Conservation (phyloP, 2,329 filamentous ascomycete genomes). For the Camillea tinctor region DNA sequence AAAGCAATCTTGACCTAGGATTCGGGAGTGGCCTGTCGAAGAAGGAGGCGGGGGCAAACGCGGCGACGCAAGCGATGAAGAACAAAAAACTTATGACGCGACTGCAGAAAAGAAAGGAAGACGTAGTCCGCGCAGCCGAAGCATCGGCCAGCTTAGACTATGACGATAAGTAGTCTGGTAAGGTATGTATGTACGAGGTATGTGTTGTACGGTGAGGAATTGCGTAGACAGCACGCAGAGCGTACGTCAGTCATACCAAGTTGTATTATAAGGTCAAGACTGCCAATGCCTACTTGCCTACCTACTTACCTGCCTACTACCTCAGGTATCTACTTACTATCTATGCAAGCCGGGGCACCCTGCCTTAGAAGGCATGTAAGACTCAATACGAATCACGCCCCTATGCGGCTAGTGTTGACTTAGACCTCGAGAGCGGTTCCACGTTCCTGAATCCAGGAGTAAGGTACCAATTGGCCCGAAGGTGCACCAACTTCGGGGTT, state of each 20-base stretch:
- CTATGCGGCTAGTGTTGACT: background rate
- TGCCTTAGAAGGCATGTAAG: background rate
- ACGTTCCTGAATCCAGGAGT: background rate
- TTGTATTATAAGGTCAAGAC: too few relatives aligned
- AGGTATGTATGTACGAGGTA: background rate
- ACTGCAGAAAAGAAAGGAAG: slow-evolving; percentile 48
- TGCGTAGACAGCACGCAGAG: background rate
- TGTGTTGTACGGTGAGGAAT: background rate
- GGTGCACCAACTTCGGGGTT: background rate
- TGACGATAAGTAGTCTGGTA: background rate
- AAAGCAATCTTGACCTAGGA: slow-evolving; percentile 60
- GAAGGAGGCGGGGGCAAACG: slow-evolving; percentile 66
- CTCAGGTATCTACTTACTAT: background rate
- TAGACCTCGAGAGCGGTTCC: background rate
- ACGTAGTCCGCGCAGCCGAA: slow-evolving; percentile 36
- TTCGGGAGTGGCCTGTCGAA: slow-evolving; percentile 64
- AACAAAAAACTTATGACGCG: slow-evolving; percentile 63
- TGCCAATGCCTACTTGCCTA: too few relatives aligned
- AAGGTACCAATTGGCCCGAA: background rate
- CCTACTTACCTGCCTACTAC: too few relatives aligned
- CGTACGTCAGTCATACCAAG: too few relatives aligned
- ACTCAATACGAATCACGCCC: background rate
- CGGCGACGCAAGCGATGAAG: slow-evolving; percentile 61
- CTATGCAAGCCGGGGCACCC: background rate
- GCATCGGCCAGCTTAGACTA: background rate